These are phyloP conservation scores for Casaregolazyma lundiana DNA, from an alignment of 1,139 yeast species.

Conservation along the genomic window DNA sequence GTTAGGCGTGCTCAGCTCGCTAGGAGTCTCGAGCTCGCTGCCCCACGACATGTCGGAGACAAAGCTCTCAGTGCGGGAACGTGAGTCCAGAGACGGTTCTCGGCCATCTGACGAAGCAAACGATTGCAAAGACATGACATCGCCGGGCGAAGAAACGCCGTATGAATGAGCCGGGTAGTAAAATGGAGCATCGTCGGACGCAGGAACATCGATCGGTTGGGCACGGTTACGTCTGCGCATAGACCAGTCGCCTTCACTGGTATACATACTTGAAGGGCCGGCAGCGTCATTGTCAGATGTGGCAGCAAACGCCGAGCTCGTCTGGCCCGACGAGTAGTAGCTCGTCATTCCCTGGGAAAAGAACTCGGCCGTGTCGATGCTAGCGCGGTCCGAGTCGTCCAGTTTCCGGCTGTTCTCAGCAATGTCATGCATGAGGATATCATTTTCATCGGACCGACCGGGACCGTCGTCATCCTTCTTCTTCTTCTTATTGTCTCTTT, in stretches of 20 bases:
- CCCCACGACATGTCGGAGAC: slow-evolving; percentile 7
- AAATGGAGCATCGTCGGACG: slow-evolving; percentile 1
- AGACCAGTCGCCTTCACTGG: slow-evolving; percentile 9
- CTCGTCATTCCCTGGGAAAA: slow-evolving; percentile 8
- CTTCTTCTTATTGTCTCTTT: slow-evolving; percentile 5
- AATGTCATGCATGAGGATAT: slow-evolving; percentile 10
- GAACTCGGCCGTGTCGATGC: slow-evolving; percentile 10
- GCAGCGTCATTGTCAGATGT: neutral
- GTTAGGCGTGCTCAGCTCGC: slow-evolving; percentile 8
- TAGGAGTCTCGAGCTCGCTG: slow-evolving; percentile 4
- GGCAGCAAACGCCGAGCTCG: slow-evolving; percentile 8
- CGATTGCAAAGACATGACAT: slow-evolving; percentile 5
- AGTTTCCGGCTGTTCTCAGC: neutral
- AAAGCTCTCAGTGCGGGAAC: slow-evolving; percentile 4
- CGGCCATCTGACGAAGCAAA: slow-evolving; percentile 2
- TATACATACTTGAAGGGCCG: neutral
- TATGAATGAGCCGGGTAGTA: neutral
- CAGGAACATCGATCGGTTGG: neutral
- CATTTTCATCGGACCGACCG: slow-evolving; percentile 12
- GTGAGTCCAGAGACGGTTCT: slow-evolving; percentile 1
- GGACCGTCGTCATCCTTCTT: slow-evolving; percentile 1
- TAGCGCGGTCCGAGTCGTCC: slow-evolving; percentile 4
- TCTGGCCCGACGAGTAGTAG: slow-evolving; percentile 22
- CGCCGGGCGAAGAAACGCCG: slow-evolving; percentile 3
- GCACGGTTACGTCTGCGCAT: slow-evolving; percentile 5